Base-by-base conservation (phyloP, 2,329 filamentous ascomycete genomes). In the Colletotrichum costaricense region DNA sequence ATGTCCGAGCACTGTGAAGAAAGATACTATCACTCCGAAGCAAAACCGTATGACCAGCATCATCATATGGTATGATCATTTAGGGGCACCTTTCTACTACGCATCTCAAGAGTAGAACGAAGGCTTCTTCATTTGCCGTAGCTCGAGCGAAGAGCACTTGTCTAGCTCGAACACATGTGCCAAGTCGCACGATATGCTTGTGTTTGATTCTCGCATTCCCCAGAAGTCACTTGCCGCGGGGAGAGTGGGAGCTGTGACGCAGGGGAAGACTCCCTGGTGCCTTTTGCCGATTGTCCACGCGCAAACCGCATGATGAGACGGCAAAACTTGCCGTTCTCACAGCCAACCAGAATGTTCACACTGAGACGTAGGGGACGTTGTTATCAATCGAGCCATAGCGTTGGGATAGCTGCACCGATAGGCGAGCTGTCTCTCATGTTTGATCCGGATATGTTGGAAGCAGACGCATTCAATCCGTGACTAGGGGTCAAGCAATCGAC, bases 361-460 rank as follows among this genome's bases (percentile, higher is more conserved):
- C 5, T 16, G 19, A 26, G 46, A 26, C 35, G 60, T 55, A 24
- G 26, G 30, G 26, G n/a, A 22, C 26, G 24, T 12, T 42, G 19
- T 49, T 63, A 28, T 73, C 46, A 56, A 60, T 22, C 66, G 35
- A 69, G 55, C 60, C 60, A 30, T 26, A 22, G 55, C 33, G 3
- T 73, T 55, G 66, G 66, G 55, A 49, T 60, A 56, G 22, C 67
- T 49, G 54, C 59, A 60, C 65, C 35, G 26, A 64, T 52, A 60
- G 52, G 38, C 54, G 38, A 54, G 42, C 58, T 24, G 22, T 57
- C 49, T 14, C 52, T 28, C 30, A 19, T 58, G 55, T 70, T 49
- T 64, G 59, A 35, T 22, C 54, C 33, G 5, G 6, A 42, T 49
- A 33, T 22, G 26, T 60, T 35, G 14, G 19, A 38, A 22, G 16